Percentiles rank a stretch among this genome's conserved stretches.
These are phyloP conservation scores for Thyridium curvatum DNA, from an alignment of 2,329 filamentous ascomycete species.

Conservation along the genomic window DNA sequence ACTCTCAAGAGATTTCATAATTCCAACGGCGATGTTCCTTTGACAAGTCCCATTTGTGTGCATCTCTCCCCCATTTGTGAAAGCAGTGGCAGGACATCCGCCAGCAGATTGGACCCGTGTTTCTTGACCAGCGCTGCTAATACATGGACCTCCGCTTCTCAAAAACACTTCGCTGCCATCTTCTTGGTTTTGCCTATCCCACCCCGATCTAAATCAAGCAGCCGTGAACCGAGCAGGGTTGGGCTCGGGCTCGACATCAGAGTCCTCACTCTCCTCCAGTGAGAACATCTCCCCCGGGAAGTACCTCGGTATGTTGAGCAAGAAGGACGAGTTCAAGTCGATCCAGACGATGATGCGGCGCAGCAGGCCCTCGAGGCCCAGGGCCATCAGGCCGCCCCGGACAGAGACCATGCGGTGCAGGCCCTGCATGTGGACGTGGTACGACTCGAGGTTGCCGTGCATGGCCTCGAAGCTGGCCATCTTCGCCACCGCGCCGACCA, in stretches of 20 bases:
- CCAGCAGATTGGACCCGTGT: too few species aligned
- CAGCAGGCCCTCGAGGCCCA: conserved; percentile 38
- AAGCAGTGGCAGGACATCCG: too few species aligned
- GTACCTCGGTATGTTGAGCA: conserved; percentile 23
- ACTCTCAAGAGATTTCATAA: too few species aligned
- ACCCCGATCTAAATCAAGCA: too few species aligned
- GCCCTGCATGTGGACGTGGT: conserved; percentile 40
- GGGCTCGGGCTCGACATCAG: background rate
- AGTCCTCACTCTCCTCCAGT: conserved; percentile 1
- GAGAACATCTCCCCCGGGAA: conserved; percentile 23
- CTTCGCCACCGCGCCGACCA: conserved; percentile 41
- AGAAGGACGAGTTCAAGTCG: conserved; percentile 32
- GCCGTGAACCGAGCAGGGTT: too few species aligned
- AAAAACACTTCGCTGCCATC: too few species aligned
- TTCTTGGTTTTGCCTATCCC: too few species aligned
- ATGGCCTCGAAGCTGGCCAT: conserved; percentile 48
- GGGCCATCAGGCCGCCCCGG: conserved; percentile 33
- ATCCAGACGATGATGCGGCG: conserved; percentile 41
- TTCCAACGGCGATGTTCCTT: too few species aligned
- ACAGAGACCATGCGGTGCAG: conserved; percentile 33
- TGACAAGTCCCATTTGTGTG: too few species aligned
- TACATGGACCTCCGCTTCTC: too few species aligned
- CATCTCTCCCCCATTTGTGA: too few species aligned
- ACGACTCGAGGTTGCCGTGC: conserved; percentile 33
- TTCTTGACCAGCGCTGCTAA: too few species aligned